These are phyloP conservation scores for Candida sp. DNA, from an alignment of 1,139 yeast genomes.

Conservation along the genomic window DNA sequence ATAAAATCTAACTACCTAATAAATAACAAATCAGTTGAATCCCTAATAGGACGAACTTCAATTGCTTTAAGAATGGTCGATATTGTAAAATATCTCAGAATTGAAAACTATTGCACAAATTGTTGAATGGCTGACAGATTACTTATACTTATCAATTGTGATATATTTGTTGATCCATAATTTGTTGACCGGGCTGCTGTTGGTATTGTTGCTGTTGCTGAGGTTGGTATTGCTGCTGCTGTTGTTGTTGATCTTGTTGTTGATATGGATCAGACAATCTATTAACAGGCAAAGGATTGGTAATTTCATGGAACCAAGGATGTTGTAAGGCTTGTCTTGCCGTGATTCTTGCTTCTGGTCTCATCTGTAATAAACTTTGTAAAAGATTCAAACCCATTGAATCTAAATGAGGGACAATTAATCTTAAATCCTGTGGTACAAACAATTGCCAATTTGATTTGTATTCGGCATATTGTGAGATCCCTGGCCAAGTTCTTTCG, in stretches of 20 bases:
- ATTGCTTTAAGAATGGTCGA: too few species aligned
- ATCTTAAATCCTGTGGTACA: slow-evolving; percentile 81
- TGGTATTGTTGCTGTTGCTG: slow-evolving; percentile 4
- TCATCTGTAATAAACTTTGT: slow-evolving; percentile 76
- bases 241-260: slow-evolving; percentile 29
- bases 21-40: too few species aligned
- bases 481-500: slow-evolving; percentile 95
- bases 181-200: slow-evolving; percentile 6
- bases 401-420: slow-evolving; percentile 75
- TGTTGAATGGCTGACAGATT: slow-evolving; percentile 1
- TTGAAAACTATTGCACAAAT: slow-evolving; percentile 6
- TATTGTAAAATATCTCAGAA: neutral
- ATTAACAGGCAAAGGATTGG: slow-evolving; percentile 38
- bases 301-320: slow-evolving; percentile 90
- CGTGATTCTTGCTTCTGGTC: slow-evolving; percentile 87
- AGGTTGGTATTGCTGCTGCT: slow-evolving; percentile 8
- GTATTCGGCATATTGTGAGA: slow-evolving; percentile 81
- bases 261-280: slow-evolving; percentile 35
- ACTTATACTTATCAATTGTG: neutral
- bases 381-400: slow-evolving; percentile 77
- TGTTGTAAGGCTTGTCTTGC: slow-evolving; percentile 93
- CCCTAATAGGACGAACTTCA: too few species aligned
- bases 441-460: slow-evolving; percentile 74
- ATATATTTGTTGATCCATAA: slow-evolving; percentile 3
- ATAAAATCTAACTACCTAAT: neutral